Base-by-base conservation (phyloP, 2,329 filamentous ascomycete genomes). In the Apiospora aurea region DNA sequence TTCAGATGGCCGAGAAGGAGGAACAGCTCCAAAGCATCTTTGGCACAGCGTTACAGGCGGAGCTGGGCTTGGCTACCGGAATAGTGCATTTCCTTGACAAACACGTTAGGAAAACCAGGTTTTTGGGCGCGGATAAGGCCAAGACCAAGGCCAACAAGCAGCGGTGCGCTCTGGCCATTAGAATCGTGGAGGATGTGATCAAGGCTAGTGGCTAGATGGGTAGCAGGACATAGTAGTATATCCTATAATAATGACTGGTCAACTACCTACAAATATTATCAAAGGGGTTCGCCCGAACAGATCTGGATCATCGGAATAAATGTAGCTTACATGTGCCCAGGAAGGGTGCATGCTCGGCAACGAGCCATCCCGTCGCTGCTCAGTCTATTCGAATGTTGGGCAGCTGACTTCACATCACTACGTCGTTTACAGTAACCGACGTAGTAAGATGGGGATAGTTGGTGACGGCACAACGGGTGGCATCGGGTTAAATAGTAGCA, bases 31-130 rank as follows among this genome's bases (percentile, higher is more conserved):
- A 89, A 74, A 90, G 90, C 68, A 83, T 94, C 1, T 94, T 97
- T 79, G 66, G 66, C 14, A 83, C 87, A 24, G 88, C 88, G 14
- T 88, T 90, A 0, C 88, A 89, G 34, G 34, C 46, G 29, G 47
- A 51, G 72, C 90, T 91, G 0, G 89, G 92, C 72, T 87, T 98
- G 74, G 90, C 92, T 6, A 89, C 89, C 71, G 93, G 94, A 0
- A 78, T 98, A 75, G 91, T 93, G 73, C 97, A 92, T 81, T 96
- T 97, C 79, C 78, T 98, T 70, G 89, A 90, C 78, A 95, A 93
- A 80, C 88, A 92, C 64, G 87, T 98, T 21, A 85, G 88, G 5
- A 93, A 91, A 79, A 92, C 91, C 0, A 82, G 89, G 77, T 81
- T 90, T 74, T 80, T 87, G 61, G 53, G 38, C 14, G 82, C 83